phyloP scores from a whole-genome alignment of 768 basidiomycete species.

The Lactarius trivialis region DNA sequence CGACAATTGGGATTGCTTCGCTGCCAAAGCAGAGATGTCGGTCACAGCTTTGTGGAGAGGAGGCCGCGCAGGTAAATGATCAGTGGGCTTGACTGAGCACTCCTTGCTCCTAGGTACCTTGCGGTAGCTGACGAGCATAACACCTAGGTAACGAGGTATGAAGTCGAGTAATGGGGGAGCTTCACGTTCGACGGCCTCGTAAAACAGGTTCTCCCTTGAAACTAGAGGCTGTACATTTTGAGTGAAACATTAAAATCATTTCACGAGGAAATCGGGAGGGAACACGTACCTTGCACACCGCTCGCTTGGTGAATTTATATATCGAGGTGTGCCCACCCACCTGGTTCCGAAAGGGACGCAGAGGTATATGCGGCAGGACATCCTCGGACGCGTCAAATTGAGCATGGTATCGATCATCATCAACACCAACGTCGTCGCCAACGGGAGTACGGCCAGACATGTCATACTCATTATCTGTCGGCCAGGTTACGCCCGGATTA shows the following conservation, averaged over 20 bases:
- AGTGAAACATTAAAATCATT: neutral
- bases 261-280: neutral
- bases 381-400: conserved; percentile 44
- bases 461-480: conserved; percentile 31
- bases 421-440: conserved; percentile 21
- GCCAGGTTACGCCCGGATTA: conserved; percentile 27
- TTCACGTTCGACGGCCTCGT: conserved; percentile 92
- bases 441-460: conserved; percentile 9
- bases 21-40: conserved; percentile 15
- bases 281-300: conserved; percentile 89
- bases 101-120: conserved; percentile 41
- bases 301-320: conserved; percentile 95
- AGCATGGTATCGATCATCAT: conserved; percentile 34
- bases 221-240: conserved; percentile 68
- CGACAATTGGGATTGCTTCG: neutral
- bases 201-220: conserved; percentile 94
- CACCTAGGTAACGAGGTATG: conserved; percentile 97
- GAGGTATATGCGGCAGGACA: conserved; percentile 78
- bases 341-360: conserved; percentile 94
- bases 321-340: conserved; percentile 97
- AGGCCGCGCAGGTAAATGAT: conserved; percentile 25
- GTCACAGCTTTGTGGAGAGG: conserved; percentile 28
- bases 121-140: conserved; percentile 96
- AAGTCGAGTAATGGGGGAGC: conserved; percentile 88
- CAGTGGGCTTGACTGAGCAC: conserved; percentile 13